Percentiles rank a stretch among this genome's conserved stretches.
phyloP scores from a whole-genome alignment of 2,329 filamentous ascomycete genomes.

The Cladosporium sp. region DNA sequence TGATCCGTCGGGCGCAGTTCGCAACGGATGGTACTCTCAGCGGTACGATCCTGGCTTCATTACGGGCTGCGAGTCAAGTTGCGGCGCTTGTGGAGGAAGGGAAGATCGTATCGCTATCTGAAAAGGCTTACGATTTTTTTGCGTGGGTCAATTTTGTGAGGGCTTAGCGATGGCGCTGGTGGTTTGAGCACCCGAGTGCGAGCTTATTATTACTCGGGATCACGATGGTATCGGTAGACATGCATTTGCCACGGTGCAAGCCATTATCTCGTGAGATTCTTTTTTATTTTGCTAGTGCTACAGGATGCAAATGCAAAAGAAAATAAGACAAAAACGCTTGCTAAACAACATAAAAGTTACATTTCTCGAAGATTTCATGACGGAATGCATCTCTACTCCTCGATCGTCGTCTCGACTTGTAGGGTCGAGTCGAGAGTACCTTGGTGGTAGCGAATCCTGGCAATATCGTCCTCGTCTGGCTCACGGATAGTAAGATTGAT shows the following conservation, averaged over 20 bases:
- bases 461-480: slow-evolving; percentile 46
- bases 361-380: neutral
- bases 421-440: slow-evolving; percentile 13
- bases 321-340: too few relatives aligned
- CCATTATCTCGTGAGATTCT: neutral
- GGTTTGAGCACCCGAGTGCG: neutral
- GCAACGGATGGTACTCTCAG: slow-evolving; percentile 7
- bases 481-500: slow-evolving; percentile 51
- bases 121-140: neutral
- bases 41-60: slow-evolving; percentile 3
- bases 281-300: neutral
- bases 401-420: neutral
- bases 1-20: slow-evolving; percentile 5
- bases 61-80: slow-evolving; percentile 1
- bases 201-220: neutral
- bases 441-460: slow-evolving; percentile 37
- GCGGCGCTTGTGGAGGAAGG: slow-evolving; percentile 6
- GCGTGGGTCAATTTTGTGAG: neutral
- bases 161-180: slow-evolving; percentile 9
- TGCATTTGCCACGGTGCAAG: neutral
- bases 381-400: neutral
- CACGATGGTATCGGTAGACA: neutral
- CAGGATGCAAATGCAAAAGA: slow-evolving; percentile 10
- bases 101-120: slow-evolving; percentile 1
- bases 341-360: slow-evolving; percentile 7